Evolutionary conservation across 2,329 filamentous ascomycete species (phyloP).

Genomic region (Massarina eburnea): DNA sequence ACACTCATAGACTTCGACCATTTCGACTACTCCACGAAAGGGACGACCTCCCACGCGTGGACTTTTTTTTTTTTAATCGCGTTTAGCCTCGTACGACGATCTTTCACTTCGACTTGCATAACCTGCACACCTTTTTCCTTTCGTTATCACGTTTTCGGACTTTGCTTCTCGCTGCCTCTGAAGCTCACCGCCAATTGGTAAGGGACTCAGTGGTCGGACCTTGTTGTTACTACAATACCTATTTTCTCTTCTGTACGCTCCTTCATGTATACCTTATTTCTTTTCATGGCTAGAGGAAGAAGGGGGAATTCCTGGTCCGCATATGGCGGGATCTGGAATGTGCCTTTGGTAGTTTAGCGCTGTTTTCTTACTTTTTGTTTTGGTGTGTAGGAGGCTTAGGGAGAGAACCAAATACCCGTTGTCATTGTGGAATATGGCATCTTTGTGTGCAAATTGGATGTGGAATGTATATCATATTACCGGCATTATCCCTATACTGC

Average conservation of each 20-base stretch:
- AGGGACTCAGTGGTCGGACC: background rate
- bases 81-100: background rate
- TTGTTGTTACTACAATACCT: background rate
- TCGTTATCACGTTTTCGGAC: background rate
- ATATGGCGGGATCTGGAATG: background rate
- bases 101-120: background rate
- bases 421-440: background rate
- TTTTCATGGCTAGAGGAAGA: background rate
- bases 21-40: background rate
- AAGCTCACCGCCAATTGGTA: background rate
- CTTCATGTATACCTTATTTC: background rate
- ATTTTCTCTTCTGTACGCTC: background rate
- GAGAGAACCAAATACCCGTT: background rate
- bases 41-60: background rate
- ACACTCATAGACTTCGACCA: constrained; percentile 1
- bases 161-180: background rate
- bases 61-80: background rate
- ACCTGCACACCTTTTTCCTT: background rate
- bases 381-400: background rate
- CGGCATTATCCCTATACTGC: too few species aligned
- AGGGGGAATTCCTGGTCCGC: background rate
- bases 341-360: background rate
- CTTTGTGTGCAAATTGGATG: background rate
- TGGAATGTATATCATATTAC: background rate
- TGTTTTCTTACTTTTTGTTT: background rate